These are phyloP conservation scores for Picea sitchensis DNA, from an alignment of 75 land plant species.

Conservation along the genomic window DNA sequence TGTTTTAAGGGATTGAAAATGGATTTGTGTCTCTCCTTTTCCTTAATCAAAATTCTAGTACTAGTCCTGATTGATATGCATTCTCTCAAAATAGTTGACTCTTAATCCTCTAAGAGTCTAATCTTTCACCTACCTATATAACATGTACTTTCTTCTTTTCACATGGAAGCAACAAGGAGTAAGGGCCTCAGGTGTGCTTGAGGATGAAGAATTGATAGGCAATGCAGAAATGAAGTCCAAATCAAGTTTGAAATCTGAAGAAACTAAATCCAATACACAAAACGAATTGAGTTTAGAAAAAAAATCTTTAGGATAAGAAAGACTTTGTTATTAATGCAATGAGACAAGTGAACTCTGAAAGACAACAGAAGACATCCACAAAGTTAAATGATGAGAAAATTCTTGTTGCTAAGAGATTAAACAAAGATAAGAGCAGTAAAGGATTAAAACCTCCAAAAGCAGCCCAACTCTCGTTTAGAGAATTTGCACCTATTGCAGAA, in stretches of 20 bases:
- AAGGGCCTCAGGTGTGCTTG: neutral
- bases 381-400: neutral
- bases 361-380: neutral
- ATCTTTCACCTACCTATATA: neutral
- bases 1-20: neutral
- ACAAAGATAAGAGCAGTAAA: neutral
- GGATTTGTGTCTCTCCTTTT: neutral
- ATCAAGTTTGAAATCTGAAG: too few relatives aligned
- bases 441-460: neutral
- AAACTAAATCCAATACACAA: too few relatives aligned
- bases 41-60: neutral
- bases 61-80: neutral
- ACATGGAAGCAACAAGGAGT: neutral
- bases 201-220: neutral
- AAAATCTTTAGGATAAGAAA: too few relatives aligned
- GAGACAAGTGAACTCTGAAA: neutral
- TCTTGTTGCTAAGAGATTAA: neutral
- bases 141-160: neutral
- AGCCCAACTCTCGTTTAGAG: neutral
- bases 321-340: too few relatives aligned
- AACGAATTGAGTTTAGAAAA: too few relatives aligned
- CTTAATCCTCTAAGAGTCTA: neutral
- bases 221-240: neutral
- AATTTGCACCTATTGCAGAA: conserved; percentile 12
- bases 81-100: neutral